These are phyloP conservation scores for Phyllosticta citrichinensis DNA, from an alignment of 2,329 filamentous ascomycete species.

Conservation along the genomic window DNA sequence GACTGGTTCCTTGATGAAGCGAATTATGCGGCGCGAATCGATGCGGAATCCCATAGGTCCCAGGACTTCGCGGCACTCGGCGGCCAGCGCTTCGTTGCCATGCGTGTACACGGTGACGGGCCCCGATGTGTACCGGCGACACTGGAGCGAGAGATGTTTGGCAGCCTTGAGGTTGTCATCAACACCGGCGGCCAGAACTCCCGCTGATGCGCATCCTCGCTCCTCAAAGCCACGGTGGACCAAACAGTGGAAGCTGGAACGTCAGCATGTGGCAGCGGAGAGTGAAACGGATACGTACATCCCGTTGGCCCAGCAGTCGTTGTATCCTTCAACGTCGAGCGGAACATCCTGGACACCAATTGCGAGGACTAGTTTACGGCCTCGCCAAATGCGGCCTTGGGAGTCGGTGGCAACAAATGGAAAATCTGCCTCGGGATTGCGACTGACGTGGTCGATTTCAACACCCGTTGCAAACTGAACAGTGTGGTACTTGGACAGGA, in stretches of 20 bases:
- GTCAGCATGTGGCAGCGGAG: constrained; percentile 16
- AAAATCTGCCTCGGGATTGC: too few species aligned
- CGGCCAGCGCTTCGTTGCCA: background rate
- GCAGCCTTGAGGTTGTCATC: background rate
- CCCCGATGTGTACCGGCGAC: background rate
- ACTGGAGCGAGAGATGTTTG: background rate
- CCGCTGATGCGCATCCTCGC: constrained; percentile 35
- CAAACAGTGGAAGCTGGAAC: constrained; percentile 43
- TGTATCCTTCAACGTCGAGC: constrained; percentile 33
- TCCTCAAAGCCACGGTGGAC: constrained; percentile 54
- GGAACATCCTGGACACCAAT: too few species aligned
- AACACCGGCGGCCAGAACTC: constrained; percentile 32
- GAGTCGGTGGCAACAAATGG: background rate
- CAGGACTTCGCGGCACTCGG: background rate
- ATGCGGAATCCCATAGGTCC: background rate
- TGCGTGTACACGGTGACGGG: background rate
- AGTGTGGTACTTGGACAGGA: background rate
- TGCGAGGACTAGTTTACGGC: too few species aligned
- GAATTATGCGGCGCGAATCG: background rate
- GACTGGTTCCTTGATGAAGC: background rate
- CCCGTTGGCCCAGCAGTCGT: constrained; percentile 43
- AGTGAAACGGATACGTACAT: constrained; percentile 29
- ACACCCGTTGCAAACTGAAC: too few species aligned
- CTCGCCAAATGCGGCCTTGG: too few species aligned
- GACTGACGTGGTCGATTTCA: too few species aligned